Percentiles rank a stretch among this genome's conserved stretches.
These are phyloP conservation scores for Melampsora americana DNA, from an alignment of 1,284 basidiomycete genomes.

Conservation along the genomic window DNA sequence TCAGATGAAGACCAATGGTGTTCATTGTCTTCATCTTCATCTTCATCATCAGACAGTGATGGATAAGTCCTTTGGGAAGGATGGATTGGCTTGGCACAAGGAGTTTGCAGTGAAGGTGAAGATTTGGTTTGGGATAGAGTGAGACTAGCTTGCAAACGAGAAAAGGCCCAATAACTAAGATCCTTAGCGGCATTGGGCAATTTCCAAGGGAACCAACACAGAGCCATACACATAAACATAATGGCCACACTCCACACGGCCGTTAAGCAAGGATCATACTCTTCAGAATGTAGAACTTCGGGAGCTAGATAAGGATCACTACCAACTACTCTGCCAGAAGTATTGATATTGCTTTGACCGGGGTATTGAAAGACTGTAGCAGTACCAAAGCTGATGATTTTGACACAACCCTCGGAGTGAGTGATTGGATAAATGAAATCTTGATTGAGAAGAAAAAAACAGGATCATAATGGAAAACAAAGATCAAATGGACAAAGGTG, in stretches of 20 bases:
- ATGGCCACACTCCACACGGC: slow-evolving; percentile 98
- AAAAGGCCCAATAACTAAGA: slow-evolving; percentile 83
- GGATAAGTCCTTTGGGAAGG: no score
- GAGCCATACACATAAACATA: slow-evolving; percentile 98
- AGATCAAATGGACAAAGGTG: no score
- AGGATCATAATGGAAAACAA: no score
- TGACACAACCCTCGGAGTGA: slow-evolving; percentile 80
- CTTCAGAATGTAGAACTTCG: slow-evolving; percentile 74
- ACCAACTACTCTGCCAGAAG: slow-evolving; percentile 84
- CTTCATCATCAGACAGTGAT: no score
- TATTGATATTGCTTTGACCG: slow-evolving; percentile 73
- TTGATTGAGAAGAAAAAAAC: no score
- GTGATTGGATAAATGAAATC: no score
- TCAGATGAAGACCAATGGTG: no score
- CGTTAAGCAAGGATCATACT: slow-evolving; percentile 92
- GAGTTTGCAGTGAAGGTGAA: neutral
- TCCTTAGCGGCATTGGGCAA: slow-evolving; percentile 93
- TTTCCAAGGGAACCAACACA: slow-evolving; percentile 98
- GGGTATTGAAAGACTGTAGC: slow-evolving; percentile 99
- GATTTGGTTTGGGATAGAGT: neutral
- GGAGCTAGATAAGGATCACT: slow-evolving; percentile 98
- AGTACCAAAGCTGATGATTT: no score
- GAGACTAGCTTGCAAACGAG: slow-evolving; percentile 53
- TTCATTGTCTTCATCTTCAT: no score
- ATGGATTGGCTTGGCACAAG: neutral